Percentiles rank a stretch among this genome's conserved stretches.
Conservation (phyloP, 2,329 filamentous ascomycete genomes). For the Rhinocladiella similis region DNA sequence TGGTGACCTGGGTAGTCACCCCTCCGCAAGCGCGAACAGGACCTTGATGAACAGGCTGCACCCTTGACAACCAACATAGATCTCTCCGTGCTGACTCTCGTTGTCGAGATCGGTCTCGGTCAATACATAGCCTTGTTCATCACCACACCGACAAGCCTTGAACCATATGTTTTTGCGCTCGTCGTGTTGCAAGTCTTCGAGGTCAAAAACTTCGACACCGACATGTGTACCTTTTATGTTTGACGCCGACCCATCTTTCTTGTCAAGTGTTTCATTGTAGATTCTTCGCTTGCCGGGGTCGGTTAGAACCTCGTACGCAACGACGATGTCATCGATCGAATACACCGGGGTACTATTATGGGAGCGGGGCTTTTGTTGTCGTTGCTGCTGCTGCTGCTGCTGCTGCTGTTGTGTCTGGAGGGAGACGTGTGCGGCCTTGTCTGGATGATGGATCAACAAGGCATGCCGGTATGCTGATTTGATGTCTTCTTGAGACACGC, state of each 20-base stretch:
- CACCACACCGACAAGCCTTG: slow-evolving; percentile 59
- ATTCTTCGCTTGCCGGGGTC: slow-evolving; percentile 44
- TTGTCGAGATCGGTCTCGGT: slow-evolving; percentile 54
- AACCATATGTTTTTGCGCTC: slow-evolving; percentile 49
- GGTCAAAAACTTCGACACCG: slow-evolving; percentile 58
- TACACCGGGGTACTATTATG: background rate
- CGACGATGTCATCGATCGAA: slow-evolving; percentile 58
- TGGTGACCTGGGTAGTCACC: slow-evolving; percentile 28
- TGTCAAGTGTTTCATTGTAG: slow-evolving; percentile 44
- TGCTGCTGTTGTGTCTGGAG: background rate
- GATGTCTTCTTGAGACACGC: slow-evolving; percentile 44
- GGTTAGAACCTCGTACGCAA: slow-evolving; percentile 57
- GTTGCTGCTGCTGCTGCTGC: background rate
- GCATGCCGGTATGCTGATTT: slow-evolving; percentile 59
- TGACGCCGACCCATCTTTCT: slow-evolving; percentile 16
- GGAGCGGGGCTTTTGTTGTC: background rate
- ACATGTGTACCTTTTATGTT: slow-evolving; percentile 41
- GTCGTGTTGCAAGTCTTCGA: slow-evolving; percentile 54
- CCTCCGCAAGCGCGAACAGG: slow-evolving; percentile 55
- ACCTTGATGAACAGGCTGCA: slow-evolving; percentile 66
- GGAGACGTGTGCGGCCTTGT: slow-evolving; percentile 44
- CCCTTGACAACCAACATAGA: slow-evolving; percentile 60
- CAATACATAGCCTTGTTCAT: slow-evolving; percentile 55
- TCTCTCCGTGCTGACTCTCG: slow-evolving; percentile 53
- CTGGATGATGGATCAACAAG: slow-evolving; percentile 59